phyloP scores from a whole-genome alignment of 768 basidiomycete species.

The Macrolepiota dolichaula region DNA sequence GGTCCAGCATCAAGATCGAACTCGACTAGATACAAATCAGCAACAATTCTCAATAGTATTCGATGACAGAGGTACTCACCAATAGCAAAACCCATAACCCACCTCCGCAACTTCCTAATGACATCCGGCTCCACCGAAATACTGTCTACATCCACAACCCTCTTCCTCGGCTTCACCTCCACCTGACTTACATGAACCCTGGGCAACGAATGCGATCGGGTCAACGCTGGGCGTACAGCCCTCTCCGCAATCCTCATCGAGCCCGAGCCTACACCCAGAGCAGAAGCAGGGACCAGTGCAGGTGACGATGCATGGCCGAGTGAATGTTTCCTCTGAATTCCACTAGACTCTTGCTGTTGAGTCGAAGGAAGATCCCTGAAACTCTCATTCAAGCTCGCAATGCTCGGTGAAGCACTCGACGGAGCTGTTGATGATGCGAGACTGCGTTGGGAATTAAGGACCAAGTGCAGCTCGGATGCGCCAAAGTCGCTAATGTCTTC shows the following conservation, averaged over 20 bases:
- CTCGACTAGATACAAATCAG: conserved; percentile 47
- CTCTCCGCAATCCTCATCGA: background rate
- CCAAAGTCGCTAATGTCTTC: conserved; percentile 7
- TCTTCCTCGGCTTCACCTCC: conserved; percentile 25
- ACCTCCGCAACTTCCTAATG: conserved; percentile 50
- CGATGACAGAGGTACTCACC: conserved; percentile 37
- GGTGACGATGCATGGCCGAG: background rate
- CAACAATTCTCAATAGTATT: conserved; percentile 2
- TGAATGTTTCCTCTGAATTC: background rate
- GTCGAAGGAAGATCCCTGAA: background rate
- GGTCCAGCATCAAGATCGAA: conserved; percentile 91
- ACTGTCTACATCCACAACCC: conserved; percentile 32
- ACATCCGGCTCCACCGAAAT: conserved; percentile 47
- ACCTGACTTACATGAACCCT: conserved; percentile 26
- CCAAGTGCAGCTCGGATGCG: background rate
- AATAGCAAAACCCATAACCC: conserved; percentile 66
- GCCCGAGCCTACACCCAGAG: background rate
- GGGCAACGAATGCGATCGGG: conserved; percentile 47
- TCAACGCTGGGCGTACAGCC: conserved; percentile 15
- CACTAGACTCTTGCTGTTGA: background rate
- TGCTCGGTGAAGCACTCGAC: background rate
- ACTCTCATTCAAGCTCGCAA: background rate
- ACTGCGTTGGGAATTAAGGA: background rate
- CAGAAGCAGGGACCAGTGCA: background rate
- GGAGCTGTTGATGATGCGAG: background rate